Evolutionary conservation across 768 basidiomycete species (phyloP), one percentile per base, ranked within the genome.

Genomic region (Trametes coccinea): DNA sequence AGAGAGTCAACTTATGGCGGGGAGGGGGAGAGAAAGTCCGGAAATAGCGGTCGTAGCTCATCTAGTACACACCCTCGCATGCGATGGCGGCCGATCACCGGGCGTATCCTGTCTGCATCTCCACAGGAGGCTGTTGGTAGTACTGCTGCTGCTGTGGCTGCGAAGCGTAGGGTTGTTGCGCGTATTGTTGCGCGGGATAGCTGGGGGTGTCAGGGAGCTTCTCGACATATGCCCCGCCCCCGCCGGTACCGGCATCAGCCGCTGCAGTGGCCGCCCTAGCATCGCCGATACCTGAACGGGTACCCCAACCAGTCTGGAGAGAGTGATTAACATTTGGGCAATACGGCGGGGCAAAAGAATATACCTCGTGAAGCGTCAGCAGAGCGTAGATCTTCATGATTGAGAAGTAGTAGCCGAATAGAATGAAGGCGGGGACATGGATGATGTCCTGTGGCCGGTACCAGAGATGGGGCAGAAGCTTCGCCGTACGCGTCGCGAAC

Each of bases 331-430:
- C 45, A 6, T 22, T 3, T 6, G 22, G 49, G 5, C 14, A 62
- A 51, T 54, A 54, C 17, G 7, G n/a, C 34, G 37, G 48, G 50
- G 27, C 48, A 22, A 33, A 34, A 27, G 31, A 29, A 67, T 82
- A n/a, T 56, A 88, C 88, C 81, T 95, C 92, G 76, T 96, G 94
- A 59, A 95, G 80, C 54, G 93, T 96, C 72, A 86, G 87, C 46
- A 95, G 78, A 34, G 93, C 93, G 73, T 96, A 96, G 47, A 96
- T 66, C 76, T 95, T 96, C 93, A 98, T 96, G 68, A 96, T 77
- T 16, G 93, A 88, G 70, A 96, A 96, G 76, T 95, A 95, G 72
- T 96, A 96, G 29, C 93, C 93, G 71, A 96, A 95, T 4, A 88
- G 71, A 70, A 96, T 82, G 77, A 84, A 86, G 7, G 81, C 83